Conservation (phyloP, 192 early-diverging fungal species). For the Coemansia sp. region DNA sequence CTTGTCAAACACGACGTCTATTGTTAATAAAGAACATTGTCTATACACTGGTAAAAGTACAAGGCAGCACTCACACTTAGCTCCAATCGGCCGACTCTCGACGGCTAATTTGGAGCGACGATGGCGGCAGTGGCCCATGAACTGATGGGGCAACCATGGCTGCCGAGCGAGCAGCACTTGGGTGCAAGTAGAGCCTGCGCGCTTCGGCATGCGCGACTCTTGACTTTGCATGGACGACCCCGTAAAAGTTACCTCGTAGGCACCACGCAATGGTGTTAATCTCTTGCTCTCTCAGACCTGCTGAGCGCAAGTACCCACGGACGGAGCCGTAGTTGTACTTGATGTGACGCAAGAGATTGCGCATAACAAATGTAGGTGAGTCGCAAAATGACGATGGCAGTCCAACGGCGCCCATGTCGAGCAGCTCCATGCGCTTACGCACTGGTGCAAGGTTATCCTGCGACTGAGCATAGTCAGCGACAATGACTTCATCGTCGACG, state of each 20-base stretch:
- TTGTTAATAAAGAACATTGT: background rate
- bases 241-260: slow-evolving; percentile 50
- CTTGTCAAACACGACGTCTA: background rate
- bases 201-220: slow-evolving; percentile 9
- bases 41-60: background rate
- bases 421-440: slow-evolving; percentile 42
- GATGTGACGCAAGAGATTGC: slow-evolving; percentile 33
- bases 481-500: slow-evolving; percentile 56
- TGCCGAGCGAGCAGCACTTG: slow-evolving; percentile 14
- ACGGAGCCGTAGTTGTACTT: slow-evolving; percentile 35
- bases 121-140: background rate
- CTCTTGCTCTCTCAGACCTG: slow-evolving; percentile 37
- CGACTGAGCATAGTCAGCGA: slow-evolving; percentile 57
- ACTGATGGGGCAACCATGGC: slow-evolving; percentile 6
- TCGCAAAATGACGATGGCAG: slow-evolving; percentile 55
- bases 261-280: slow-evolving; percentile 49
- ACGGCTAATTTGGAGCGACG: background rate
- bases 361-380: slow-evolving; percentile 52
- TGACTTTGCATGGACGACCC: slow-evolving; percentile 20
- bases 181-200: slow-evolving; percentile 19
- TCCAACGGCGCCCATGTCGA: slow-evolving; percentile 56
- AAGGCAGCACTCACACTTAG: background rate
- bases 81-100: background rate
- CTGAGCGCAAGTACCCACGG: slow-evolving; percentile 42
- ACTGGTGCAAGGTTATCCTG: slow-evolving; percentile 46